Base-by-base conservation (phyloP, 352 stramenopile genomes). In the Saprolegnia parasitica region DNA sequence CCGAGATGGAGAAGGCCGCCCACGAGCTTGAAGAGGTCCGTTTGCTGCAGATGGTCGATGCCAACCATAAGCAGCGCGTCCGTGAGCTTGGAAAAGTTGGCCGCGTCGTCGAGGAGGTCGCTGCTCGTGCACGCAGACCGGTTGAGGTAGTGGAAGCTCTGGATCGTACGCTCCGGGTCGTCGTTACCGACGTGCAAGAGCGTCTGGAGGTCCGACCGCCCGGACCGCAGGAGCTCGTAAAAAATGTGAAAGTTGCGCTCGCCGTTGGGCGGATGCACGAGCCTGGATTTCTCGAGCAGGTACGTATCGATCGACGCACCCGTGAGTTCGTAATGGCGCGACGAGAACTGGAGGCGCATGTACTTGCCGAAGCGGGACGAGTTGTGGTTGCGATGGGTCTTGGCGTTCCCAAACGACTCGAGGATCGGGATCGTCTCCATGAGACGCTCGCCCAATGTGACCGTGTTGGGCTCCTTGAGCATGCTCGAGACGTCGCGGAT, bases 401-500 rank as follows among this genome's bases (percentile, higher is more conserved):
- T 86, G 26, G 90, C 89, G 75, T 97, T 97, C 45, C 89, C 90
- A 77, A 96, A 96, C 11, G 83, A 87, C 78, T 97, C 90, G 26
- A 98, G 73, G 66, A 98, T 98, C 13, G 96, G 97, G 54, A 91
- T 93, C 4, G 86, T 94, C 71, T 94, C 86, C 87, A 92, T 93
- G 11, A 95, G 74, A 9, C 86, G 77, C 45, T 89, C 82, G 4
- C 84, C 86, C 4, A 95, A 77, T 13, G 82, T 83, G 10, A 88
- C 81, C 8, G 84, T 77, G 49, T 82, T 89, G 16, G 89, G 66
- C 64, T 89, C 88, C 54, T 64, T 74, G 67, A 78, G 78, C 20
- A 74, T 78, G 45, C 35, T 60, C 56, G 55, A 35, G 15, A 62
- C 42, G 42, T 72, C 57, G 24, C 62, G 67, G 54, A 18, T 73